These are phyloP conservation scores for Globisporangium cystogenes DNA, from an alignment of 352 stramenopile genomes.

Conservation along the genomic window DNA sequence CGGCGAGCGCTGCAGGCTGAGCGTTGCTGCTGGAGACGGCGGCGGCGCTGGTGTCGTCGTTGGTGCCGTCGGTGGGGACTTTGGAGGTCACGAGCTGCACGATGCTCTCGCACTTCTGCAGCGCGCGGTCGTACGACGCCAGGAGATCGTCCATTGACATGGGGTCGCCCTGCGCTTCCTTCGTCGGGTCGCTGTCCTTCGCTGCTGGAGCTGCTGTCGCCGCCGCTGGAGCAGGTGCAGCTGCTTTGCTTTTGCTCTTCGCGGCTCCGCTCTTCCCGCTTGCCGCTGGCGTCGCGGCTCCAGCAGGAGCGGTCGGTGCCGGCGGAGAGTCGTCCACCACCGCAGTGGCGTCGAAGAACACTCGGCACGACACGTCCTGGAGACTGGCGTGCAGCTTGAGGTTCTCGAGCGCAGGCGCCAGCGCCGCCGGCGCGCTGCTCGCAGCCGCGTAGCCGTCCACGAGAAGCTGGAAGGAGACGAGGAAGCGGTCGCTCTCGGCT, in stretches of 20 bases:
- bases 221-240: constrained; percentile 13
- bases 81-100: constrained; percentile 26
- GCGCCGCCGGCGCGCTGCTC: constrained; percentile 26
- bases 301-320: constrained; percentile 5
- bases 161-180: constrained; percentile 17
- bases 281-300: constrained; percentile 1
- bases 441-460: constrained; percentile 43
- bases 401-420: constrained; percentile 27
- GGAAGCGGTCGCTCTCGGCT: constrained; percentile 69
- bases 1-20: no score
- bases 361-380: constrained; percentile 28
- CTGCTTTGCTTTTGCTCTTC: constrained; percentile 38
- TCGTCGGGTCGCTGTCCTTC: constrained; percentile 3
- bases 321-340: constrained; percentile 14
- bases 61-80: neutral
- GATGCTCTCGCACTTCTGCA: constrained; percentile 37
- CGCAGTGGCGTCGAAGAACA: constrained; percentile 33
- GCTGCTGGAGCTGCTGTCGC: constrained; percentile 13
- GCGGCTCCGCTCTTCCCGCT: constrained; percentile 20
- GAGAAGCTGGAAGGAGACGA: constrained; percentile 47
- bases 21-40: no score
- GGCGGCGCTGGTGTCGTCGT: neutral
- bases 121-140: constrained; percentile 32
- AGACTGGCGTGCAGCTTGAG: constrained; percentile 17
- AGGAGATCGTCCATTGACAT: constrained; percentile 34